phyloP scores from a whole-genome alignment of 352 stramenopile genomes.

The Phytopythium chamaehyphon region DNA sequence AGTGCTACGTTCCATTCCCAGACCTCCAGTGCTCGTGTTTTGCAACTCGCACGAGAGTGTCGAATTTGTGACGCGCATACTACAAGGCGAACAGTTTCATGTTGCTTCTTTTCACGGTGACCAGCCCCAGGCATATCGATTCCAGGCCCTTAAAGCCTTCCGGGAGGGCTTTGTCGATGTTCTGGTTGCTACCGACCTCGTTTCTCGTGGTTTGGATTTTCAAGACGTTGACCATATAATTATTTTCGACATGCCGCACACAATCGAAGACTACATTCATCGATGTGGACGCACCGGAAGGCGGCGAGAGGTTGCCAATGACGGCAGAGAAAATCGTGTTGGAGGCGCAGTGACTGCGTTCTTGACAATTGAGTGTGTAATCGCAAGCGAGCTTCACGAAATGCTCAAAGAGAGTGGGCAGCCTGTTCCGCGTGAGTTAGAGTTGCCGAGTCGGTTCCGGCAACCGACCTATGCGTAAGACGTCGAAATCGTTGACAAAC shows the following conservation, averaged over 20 bases:
- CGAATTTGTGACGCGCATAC: constrained; percentile 88
- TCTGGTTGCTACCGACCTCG: constrained; percentile 90
- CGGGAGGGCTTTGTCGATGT: constrained; percentile 61
- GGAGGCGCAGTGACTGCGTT: constrained; percentile 42
- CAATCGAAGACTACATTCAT: constrained; percentile 92
- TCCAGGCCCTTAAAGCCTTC: constrained; percentile 42
- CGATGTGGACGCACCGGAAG: constrained; percentile 71
- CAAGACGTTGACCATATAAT: constrained; percentile 81
- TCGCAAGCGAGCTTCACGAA: constrained; percentile 46
- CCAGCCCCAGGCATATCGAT: constrained; percentile 67
- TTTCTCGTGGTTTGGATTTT: constrained; percentile 87
- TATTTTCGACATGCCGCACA: constrained; percentile 87
- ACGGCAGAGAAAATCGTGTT: constrained; percentile 16
- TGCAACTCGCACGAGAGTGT: constrained; percentile 95
- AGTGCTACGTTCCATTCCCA: constrained; percentile 65
- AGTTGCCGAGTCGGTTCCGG: constrained; percentile 35
- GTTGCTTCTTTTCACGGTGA: constrained; percentile 94
- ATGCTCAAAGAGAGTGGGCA: constrained; percentile 42
- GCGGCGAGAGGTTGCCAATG: constrained; percentile 13
- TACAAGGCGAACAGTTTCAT: constrained; percentile 94
- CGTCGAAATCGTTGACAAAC: too few species aligned
- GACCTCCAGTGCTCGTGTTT: constrained; percentile 95
- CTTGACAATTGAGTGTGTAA: constrained; percentile 48
- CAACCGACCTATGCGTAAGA: not conserved
- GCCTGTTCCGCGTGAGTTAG: constrained; percentile 38